Percentiles rank a stretch among this genome's conserved stretches.
phyloP scores from a whole-genome alignment of 495 filamentous ascomycete genomes.

The Coniosporium apollinis region DNA sequence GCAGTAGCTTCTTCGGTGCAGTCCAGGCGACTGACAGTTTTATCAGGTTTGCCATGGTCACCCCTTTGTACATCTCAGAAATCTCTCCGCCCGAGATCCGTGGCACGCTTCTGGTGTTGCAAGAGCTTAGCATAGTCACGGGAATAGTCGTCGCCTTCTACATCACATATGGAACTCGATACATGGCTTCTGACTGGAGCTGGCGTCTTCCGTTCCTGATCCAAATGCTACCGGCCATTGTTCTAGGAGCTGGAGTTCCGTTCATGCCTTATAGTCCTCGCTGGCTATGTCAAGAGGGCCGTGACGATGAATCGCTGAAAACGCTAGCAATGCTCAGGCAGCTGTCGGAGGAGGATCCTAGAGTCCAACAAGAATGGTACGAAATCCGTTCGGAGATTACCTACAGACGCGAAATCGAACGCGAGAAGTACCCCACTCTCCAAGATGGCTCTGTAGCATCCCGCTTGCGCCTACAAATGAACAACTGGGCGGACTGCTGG shows the following conservation, averaged over 20 bases:
- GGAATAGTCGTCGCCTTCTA: conserved; percentile 23
- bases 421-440: conserved; percentile 15
- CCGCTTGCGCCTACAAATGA: conserved; percentile 12
- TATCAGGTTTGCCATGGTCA: conserved; percentile 13
- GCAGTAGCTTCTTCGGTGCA: conserved; percentile 7
- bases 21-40: background rate
- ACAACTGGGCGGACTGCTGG: conserved; percentile 17
- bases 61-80: conserved; percentile 22
- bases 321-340: conserved; percentile 14
- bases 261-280: conserved; percentile 21
- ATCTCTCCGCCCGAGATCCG: conserved; percentile 21
- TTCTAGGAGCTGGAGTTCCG: conserved; percentile 16
- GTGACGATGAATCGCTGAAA: conserved; percentile 15
- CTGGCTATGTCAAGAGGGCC: conserved; percentile 17
- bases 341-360: conserved; percentile 12
- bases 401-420: conserved; percentile 12
- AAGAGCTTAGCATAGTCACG: conserved; percentile 20
- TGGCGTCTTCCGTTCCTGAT: conserved; percentile 21
- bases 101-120: conserved; percentile 18
- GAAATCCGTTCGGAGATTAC: conserved; percentile 20
- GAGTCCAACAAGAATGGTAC: conserved; percentile 17
- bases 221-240: conserved; percentile 17
- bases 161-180: conserved; percentile 20
- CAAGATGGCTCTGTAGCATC: conserved; percentile 2
- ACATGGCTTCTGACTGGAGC: conserved; percentile 13